phyloP scores from a whole-genome alignment of 2,329 filamentous ascomycete species.

The Metarhizium anisopliae region DNA sequence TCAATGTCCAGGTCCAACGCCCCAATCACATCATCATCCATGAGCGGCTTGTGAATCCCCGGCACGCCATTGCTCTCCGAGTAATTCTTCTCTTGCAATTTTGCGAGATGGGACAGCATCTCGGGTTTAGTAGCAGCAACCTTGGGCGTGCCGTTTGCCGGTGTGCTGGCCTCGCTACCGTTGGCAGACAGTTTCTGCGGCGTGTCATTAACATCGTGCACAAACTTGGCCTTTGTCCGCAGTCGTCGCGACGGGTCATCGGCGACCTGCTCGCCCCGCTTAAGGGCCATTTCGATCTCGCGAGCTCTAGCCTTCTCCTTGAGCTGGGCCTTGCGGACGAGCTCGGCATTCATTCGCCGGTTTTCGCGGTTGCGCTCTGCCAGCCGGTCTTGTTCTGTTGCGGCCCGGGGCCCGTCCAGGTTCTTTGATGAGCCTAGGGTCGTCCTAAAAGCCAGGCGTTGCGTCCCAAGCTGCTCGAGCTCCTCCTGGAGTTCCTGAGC shows the following conservation, averaged over 20 bases:
- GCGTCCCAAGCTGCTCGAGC: conserved; percentile 53
- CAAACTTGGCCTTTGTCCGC: conserved; percentile 58
- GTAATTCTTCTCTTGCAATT: conserved; percentile 42
- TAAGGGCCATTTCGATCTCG: conserved; percentile 50
- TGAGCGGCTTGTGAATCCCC: conserved; percentile 68
- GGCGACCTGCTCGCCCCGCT: conserved; percentile 52
- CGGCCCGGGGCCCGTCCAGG: conserved; percentile 35
- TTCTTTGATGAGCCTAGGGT: conserved; percentile 47
- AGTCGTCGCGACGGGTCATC: conserved; percentile 54
- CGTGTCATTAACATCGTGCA: conserved; percentile 51
- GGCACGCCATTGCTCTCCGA: conserved; percentile 51
- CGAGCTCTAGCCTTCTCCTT: conserved; percentile 62
- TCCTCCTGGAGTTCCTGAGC: conserved; percentile 47
- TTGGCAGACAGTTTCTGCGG: conserved; percentile 36
- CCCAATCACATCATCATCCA: conserved; percentile 90
- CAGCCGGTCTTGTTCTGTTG: conserved; percentile 70
- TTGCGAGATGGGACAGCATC: conserved; percentile 43
- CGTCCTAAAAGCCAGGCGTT: conserved; percentile 67
- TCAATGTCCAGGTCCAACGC: conserved; percentile 86
- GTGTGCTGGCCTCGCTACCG: conserved; percentile 40
- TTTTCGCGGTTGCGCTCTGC: conserved; percentile 79
- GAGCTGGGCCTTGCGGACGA: conserved; percentile 83
- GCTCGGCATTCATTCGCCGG: conserved; percentile 74
- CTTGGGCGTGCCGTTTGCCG: conserved; percentile 45
- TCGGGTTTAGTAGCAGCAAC: conserved; percentile 30